Evolutionary conservation across 2,329 filamentous ascomycete species (phyloP).

Genomic region (Botrytis byssoidea): DNA sequence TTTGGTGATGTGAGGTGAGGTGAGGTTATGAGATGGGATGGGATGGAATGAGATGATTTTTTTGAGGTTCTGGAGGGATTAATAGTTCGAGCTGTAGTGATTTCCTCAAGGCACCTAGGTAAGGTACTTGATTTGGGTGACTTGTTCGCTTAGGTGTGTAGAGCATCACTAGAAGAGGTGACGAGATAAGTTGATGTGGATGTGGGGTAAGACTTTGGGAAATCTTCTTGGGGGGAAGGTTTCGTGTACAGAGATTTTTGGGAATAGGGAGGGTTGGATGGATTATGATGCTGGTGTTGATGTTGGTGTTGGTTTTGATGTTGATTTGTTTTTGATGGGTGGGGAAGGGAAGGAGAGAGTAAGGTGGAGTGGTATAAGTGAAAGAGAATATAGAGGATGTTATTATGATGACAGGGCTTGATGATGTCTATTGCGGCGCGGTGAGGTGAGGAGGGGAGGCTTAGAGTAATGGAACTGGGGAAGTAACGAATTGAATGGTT

Average conservation of each 20-base stretch:
- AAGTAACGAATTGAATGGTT: accelerated
- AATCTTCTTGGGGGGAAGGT: accelerated
- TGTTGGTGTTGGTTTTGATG: not conserved
- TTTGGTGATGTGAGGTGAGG: too few species aligned
- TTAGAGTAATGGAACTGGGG: not conserved
- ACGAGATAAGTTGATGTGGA: not conserved
- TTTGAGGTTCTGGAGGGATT: too few species aligned
- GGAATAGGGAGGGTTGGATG: too few species aligned
- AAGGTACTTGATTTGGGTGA: not conserved
- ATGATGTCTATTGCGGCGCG: not conserved
- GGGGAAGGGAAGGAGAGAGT: not conserved
- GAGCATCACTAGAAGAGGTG: too few species aligned
- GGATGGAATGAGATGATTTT: too few species aligned
- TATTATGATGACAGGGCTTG: not conserved
- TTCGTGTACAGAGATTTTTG: not conserved
- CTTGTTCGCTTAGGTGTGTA: not conserved
- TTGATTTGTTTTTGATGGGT: too few species aligned
- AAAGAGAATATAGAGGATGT: not conserved
- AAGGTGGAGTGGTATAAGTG: not conserved
- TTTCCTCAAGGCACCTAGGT: too few species aligned
- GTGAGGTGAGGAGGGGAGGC: too few species aligned
- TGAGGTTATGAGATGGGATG: too few species aligned
- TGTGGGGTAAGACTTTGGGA: not conserved
- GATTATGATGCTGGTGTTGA: too few species aligned
- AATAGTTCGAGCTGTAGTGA: too few species aligned